Conservation (phyloP, 225 moss, liverwort and hornwort species). For the Straminergon stramineum region DNA sequence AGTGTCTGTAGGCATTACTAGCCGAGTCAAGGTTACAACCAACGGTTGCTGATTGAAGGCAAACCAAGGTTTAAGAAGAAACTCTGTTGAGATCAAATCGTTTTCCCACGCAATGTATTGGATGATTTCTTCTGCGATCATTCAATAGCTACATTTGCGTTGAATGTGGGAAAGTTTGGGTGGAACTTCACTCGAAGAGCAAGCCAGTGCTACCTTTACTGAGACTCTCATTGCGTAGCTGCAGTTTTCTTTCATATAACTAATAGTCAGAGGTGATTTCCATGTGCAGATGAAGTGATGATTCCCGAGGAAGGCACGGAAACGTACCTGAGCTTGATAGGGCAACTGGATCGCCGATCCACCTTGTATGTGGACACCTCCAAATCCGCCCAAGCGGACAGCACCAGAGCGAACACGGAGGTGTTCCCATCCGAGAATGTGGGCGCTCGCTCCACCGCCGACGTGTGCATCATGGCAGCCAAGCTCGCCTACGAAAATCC, state of each 20-base stretch:
- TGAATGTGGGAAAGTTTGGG: neutral
- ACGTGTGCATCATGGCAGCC: slow-evolving; percentile 64
- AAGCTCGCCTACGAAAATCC: slow-evolving; percentile 71
- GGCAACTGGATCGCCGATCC: slow-evolving; percentile 35
- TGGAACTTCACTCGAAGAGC: neutral
- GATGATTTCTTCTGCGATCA: neutral
- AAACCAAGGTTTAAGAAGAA: too few relatives aligned
- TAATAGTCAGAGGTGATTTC: neutral
- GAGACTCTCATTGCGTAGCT: neutral
- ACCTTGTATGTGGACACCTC: slow-evolving; percentile 15
- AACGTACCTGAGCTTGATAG: slow-evolving; percentile 15
- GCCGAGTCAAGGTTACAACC: neutral
- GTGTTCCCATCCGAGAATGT: slow-evolving; percentile 17
- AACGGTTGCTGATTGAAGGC: neutral
- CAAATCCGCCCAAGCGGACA: neutral
- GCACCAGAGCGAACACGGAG: neutral
- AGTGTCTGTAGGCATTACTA: neutral
- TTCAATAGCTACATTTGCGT: neutral
- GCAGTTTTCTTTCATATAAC: neutral
- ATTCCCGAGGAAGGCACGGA: neutral
- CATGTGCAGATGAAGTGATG: slow-evolving; percentile 4
- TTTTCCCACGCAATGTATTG: neutral
- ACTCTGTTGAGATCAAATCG: neutral
- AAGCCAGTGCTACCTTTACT: neutral
- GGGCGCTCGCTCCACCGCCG: slow-evolving; percentile 44